Evolutionary conservation across 306 rosid species (phyloP).

Genomic region (Prunus persica): Prunus_persica_NCBIv2 NC_034010.1:17994501-17995000

Average conservation of each 20-base stretch:
- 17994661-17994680: not conserved
- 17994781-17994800: conserved; percentile 70
- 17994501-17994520: conserved; percentile 34
- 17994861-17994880: conserved; percentile 70
- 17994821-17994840: conserved; percentile 58
- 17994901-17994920: conserved; percentile 74
- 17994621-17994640: conserved; percentile 61
- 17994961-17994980: not conserved
- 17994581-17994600: conserved; percentile 67
- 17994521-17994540: conserved; percentile 46
- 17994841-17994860: conserved; percentile 53
- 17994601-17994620: conserved; percentile 68
- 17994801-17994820: conserved; percentile 63
- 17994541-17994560: conserved; percentile 58
- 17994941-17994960: not conserved
- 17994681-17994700: not conserved
- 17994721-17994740: conserved; percentile 81
- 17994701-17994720: conserved; percentile 37
- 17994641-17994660: conserved; percentile 38
- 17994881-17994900: conserved; percentile 64
- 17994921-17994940: conserved; percentile 17
- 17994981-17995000: not conserved
- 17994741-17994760: conserved; percentile 72
- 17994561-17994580: conserved; percentile 56
- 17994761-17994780: conserved; percentile 83